Base-by-base conservation (phyloP, 768 basidiomycete genomes). In the Erythrobasidium yunnanense region DNA sequence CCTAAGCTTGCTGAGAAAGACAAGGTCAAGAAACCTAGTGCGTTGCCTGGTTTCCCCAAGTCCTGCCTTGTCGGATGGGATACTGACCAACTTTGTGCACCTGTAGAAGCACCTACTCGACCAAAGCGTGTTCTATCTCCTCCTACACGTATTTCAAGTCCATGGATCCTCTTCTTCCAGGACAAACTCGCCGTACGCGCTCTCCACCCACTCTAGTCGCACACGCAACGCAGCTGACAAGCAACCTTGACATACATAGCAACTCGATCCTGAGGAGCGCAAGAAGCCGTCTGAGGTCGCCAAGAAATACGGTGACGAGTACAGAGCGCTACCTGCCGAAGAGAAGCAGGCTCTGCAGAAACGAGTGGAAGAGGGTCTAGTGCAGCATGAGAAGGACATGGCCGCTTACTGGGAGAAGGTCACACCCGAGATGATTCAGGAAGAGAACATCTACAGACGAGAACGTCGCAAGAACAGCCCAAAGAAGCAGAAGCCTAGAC, bases 391-490 rank as follows among this genome's bases (percentile, higher is more conserved):
- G 29, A 13, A 22, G n/a, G 62, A 68, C 6, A 51, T 47, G 35
- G 18, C 27, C 6, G 50, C 18, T n/a, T 58, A 50, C 34, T n/a
- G 62, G 23, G 51, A 47, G 20, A 35, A 15, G 15, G 25, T 68
- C n/a, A 68, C 67, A 23, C 67, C 67, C 20, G 49, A 68, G 35
- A 66, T 66, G 58, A 63, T 68, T 32, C 4, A 18, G 20, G 57
- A 45, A 20, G 67, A 68, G 67, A 68, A 68, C 51, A 33, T 22
- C n/a, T 46, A 46, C 22, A 6, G 67, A 38, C 23, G 56, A 6
- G 32, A 20, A 25, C 46, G 38, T 20, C 5, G 33, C 20, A 60
- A 68, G 60, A 63, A 51, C 22, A 51, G 53, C 11, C 15, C 45
- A 7, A 68, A 63, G 67, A 30, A 51, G 11, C 53, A 47, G 17